Evolutionary conservation across 2,329 filamentous ascomycete genomes (phyloP), one percentile per base, ranked within the genome.

Genomic region (Xylaria sp.): DNA sequence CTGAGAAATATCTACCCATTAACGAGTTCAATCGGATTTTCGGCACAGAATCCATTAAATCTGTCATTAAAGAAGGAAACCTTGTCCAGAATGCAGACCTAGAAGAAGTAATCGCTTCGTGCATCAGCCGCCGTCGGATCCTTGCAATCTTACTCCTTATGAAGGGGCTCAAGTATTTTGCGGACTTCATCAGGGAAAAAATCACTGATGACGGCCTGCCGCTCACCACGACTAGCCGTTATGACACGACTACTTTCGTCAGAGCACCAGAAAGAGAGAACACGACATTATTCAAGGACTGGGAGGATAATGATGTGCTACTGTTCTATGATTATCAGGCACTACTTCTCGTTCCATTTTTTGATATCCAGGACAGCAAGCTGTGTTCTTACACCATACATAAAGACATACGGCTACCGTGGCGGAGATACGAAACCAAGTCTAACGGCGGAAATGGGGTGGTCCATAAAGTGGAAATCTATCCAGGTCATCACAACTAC

Each of bases 401-500:
- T 27, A 21, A 27, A 1, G 6, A 24, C 4, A 59, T 48, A 32
- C 39, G 39, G n/a, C 42, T 59, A n/a, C 56, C 56, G 7, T 59
- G 56, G 56, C 21, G 8, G 8, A 48, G 17, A 14, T 32, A 45
- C 19, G 39, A 59, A 59, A 9, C n/a, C 7, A 59, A 48, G 42
- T n/a, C 24, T 14, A 48, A 17, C 9, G 24, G 39, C 30, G 24
- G 56, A 6, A 48, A 48, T 11, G 56, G 56, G 11, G 17, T 59
- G 14, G 39, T 48, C 9, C 39, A 34, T 34, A 9, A 19, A n/a
- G 39, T 59, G 9, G 39, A 45, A 45, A 59, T 59, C 27, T 39
- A 59, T 17, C 56, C 56, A 11, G 34, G 39, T n/a, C 56, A 59
- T 30, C 56, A 59, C 24, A 59, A 59, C 24, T 59, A 30, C 21